Percentiles rank a stretch among this genome's conserved stretches.
Conservation (phyloP, 352 stramenopile species). For the Pilasporangium apinafurcum region DNA sequence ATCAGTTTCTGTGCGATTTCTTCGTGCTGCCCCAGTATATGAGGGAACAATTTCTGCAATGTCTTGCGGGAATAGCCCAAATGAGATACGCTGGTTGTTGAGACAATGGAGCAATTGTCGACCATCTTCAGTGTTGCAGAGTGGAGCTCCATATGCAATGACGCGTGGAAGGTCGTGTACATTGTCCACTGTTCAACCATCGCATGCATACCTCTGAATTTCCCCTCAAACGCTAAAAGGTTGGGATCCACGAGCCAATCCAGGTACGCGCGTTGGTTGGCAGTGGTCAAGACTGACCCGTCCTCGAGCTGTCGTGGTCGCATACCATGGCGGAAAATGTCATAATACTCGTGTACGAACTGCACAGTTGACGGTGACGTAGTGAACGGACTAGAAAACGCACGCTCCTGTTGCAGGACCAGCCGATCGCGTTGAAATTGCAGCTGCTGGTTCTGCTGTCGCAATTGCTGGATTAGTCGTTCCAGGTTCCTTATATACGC, state of each 20-base stretch:
- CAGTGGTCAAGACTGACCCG: no score
- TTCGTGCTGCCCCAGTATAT: slow-evolving; percentile 15
- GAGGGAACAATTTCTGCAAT: slow-evolving; percentile 27
- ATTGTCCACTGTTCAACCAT: slow-evolving; percentile 11
- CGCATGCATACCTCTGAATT: neutral
- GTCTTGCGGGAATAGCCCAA: slow-evolving; percentile 24
- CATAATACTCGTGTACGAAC: slow-evolving; percentile 17
- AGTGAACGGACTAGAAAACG: no score
- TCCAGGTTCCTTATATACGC: no score
- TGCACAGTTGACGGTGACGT: slow-evolving; percentile 5
- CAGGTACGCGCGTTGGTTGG: slow-evolving; percentile 1
- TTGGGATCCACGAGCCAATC: neutral
- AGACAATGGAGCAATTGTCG: slow-evolving; percentile 8
- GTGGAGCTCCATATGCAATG: slow-evolving; percentile 10
- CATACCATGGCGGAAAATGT: slow-evolving; percentile 12
- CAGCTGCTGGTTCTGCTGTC: no score
- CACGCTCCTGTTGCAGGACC: no score
- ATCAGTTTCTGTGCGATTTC: slow-evolving; percentile 19
- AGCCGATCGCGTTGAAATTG: no score
- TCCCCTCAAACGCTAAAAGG: slow-evolving; percentile 12
- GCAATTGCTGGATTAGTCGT: no score
- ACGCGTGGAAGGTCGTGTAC: slow-evolving; percentile 9
- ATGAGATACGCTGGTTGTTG: slow-evolving; percentile 15
- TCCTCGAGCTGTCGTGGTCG: neutral
- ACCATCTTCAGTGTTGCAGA: slow-evolving; percentile 5